phyloP scores from a whole-genome alignment of 148 eudicot genomes.

The Chenopodium berlandieri region DNA sequence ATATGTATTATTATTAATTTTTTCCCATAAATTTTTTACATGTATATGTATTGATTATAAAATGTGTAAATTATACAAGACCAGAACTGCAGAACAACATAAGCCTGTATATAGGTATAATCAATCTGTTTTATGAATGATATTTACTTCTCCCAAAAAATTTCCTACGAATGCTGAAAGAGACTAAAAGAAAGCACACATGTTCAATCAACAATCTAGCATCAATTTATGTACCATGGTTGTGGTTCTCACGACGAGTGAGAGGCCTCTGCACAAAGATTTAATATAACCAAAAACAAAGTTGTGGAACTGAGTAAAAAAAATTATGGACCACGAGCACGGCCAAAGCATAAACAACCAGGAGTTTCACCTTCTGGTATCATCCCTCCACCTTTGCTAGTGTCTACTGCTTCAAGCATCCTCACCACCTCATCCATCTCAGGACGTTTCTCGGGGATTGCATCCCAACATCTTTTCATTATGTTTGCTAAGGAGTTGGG shows the following conservation, averaged over 20 bases:
- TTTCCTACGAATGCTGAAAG: neutral
- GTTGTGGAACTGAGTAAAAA: neutral
- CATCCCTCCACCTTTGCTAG: conserved; percentile 87
- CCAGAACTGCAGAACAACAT: neutral
- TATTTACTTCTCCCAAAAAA: conserved; percentile 23
- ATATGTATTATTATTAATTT: too few relatives aligned
- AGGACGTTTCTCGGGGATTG: conserved; percentile 64
- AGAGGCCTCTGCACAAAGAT: neutral
- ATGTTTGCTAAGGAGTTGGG: conserved; percentile 60
- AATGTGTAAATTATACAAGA: conserved; percentile 3
- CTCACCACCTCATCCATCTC: conserved; percentile 80
- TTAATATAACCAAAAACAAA: neutral
- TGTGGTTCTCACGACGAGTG: neutral
- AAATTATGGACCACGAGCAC: conserved; percentile 61
- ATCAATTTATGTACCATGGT: conserved; percentile 9
- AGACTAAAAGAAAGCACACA: neutral
- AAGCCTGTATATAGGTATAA: neutral
- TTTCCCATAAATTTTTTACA: neutral
- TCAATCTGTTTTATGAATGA: conserved; percentile 1
- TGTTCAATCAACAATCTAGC: conserved; percentile 8
- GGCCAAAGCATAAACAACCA: conserved; percentile 73
- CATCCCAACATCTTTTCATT: conserved; percentile 86
- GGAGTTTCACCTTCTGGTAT: conserved; percentile 65
- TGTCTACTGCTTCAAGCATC: conserved; percentile 71
- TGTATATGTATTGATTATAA: neutral